A percentile compares a stretch with the other conserved stretches of the same genome.
These are phyloP conservation scores for Phytopythium delawarense DNA, from an alignment of 352 stramenopile genomes.

Conservation along the genomic window DNA sequence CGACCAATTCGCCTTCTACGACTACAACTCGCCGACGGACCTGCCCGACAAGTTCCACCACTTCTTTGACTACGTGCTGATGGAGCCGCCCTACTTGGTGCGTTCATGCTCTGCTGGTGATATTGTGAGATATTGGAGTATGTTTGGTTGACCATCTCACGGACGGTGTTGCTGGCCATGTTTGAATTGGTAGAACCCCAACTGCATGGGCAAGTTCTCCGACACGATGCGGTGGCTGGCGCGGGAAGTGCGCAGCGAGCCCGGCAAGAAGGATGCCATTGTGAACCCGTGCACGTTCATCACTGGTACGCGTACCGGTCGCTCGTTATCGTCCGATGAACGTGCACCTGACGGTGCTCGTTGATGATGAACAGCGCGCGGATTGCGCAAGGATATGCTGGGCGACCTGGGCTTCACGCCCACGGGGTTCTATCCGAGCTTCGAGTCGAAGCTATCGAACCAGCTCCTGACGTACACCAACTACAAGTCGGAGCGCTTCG, in stretches of 20 bases:
- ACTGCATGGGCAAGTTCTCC: conserved; percentile 47
- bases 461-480: conserved; percentile 53
- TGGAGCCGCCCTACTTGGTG: conserved; percentile 44
- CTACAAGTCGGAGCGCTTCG: conserved; percentile 42
- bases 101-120: not conserved
- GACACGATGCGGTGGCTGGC: conserved; percentile 43
- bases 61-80: conserved; percentile 51
- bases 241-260: conserved; percentile 22
- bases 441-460: conserved; percentile 51
- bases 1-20: conserved; percentile 43
- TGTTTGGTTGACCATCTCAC: not conserved
- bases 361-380: conserved; percentile 20
- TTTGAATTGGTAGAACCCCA: conserved; percentile 19
- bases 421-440: conserved; percentile 41
- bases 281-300: conserved; percentile 41
- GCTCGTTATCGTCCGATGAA: too few relatives aligned
- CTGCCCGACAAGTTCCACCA: conserved; percentile 42
- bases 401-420: conserved; percentile 41
- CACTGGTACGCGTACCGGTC: conserved; percentile 27
- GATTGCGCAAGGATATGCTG: conserved; percentile 39
- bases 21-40: conserved; percentile 39
- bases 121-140: not conserved
- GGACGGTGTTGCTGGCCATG: not conserved
- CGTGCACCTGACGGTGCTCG: conserved; percentile 5
- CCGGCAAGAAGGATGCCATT: conserved; percentile 31